Base-by-base conservation (phyloP, 345 rosid species). In the Clausena lansium region DNA sequence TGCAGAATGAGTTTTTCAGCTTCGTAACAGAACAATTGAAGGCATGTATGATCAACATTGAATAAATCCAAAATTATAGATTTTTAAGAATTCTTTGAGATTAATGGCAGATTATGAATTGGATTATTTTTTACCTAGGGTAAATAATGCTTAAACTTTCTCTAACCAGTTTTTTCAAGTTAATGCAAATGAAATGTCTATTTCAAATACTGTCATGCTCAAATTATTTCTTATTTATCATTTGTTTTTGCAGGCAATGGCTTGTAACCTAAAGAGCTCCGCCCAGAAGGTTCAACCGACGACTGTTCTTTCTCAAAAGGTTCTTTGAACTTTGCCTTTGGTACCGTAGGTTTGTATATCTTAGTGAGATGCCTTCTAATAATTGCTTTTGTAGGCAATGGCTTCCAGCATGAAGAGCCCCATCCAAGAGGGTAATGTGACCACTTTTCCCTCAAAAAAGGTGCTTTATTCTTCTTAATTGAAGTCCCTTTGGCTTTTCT, bases 1-100 rank as follows among this genome's bases (percentile, higher is more conserved):
- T 88, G 74, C 89, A 87, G 82, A 85, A 77, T 74, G 92, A 88
- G 77, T 81, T 94, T 60, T 63, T 79, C 84, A 85, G 72, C 75
- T 86, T 83, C 38, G 80, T 90, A 67, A 79, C 80, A 77, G 86
- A 87, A 63, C 93, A 89, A 72, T 80, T 85, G 74, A 88, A 91
- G 95, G 99, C 84, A 86, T 65, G 83, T 71, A 76, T 25, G 25
- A 15, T 73, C 55, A 70, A 33, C 19, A 63, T 28, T 55, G 39
- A 28, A 79, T 62, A 76, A 76, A 47, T 39, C 70, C 55, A 19
- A 24, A 62, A 66, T 55, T 67, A 24, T 59, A 71, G 22, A 69
- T 60, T 76, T 57, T 54, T 70, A 22, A 65, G 39, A 27, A 19
- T 47, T 79, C 50, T 7, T 75, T 67, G 32, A 68, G 66, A 33